A percentile compares a stretch with the other conserved stretches of the same genome.
These are phyloP conservation scores for Tuber brumale DNA, from an alignment of 495 filamentous ascomycete species.

Conservation along the genomic window DNA sequence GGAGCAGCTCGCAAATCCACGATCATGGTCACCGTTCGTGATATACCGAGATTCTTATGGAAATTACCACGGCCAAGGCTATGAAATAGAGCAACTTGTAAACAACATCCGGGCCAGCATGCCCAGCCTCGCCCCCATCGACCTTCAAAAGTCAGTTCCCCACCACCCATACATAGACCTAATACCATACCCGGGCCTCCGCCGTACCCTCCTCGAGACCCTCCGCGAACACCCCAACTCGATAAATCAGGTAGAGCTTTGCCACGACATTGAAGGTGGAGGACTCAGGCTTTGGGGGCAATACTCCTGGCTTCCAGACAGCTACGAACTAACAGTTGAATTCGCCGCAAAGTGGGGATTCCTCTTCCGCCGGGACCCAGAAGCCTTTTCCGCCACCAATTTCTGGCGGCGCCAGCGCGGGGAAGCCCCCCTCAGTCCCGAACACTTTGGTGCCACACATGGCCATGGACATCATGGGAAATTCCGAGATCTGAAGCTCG, in stretches of 20 bases:
- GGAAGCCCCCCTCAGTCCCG: not conserved
- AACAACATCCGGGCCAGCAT: slow-evolving; percentile 8
- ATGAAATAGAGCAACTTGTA: slow-evolving; percentile 14
- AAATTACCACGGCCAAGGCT: not conserved
- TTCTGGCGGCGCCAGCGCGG: slow-evolving; percentile 18
- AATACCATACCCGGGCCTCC: slow-evolving; percentile 29
- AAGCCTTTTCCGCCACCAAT: slow-evolving; percentile 19
- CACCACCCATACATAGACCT: slow-evolving; percentile 38
- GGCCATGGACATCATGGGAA: not conserved
- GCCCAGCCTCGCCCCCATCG: slow-evolving; percentile 17
- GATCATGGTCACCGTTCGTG: slow-evolving; percentile 17
- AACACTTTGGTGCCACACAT: slow-evolving; percentile 14
- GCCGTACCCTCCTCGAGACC: slow-evolving; percentile 14
- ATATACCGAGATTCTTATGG: not conserved
- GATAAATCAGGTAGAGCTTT: slow-evolving; percentile 23
- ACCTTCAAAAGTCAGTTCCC: slow-evolving; percentile 19
- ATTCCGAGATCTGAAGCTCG: slow-evolving; percentile 12
- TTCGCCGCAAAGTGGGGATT: slow-evolving; percentile 27
- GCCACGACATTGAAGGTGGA: slow-evolving; percentile 21
- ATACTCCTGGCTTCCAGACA: slow-evolving; percentile 20
- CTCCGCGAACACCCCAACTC: slow-evolving; percentile 16
- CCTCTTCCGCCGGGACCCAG: slow-evolving; percentile 13
- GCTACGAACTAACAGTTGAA: slow-evolving; percentile 22
- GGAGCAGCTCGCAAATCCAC: slow-evolving; percentile 8
- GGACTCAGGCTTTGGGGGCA: slow-evolving; percentile 26